Base-by-base conservation (phyloP, 768 basidiomycete genomes). In the Mycena galopus region DNA sequence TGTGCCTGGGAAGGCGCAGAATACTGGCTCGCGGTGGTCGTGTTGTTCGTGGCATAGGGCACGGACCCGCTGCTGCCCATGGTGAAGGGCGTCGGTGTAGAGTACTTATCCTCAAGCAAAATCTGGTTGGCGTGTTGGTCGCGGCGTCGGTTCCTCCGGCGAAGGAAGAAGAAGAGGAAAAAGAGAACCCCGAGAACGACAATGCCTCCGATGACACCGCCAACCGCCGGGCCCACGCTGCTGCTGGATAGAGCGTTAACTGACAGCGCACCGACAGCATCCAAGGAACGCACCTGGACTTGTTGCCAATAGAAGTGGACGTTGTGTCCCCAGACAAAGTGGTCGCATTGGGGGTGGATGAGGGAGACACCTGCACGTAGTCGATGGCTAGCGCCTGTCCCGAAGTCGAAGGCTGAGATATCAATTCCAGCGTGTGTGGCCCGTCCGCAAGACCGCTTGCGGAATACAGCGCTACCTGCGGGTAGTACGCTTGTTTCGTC, bases 341-440 rank as follows among this genome's bases (percentile, higher is more conserved):
- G 9, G 25, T 29, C n/a, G 7, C 19, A 2, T 17, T 44, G 9
- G 42, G 19, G 16, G 62, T 32, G 2, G 62, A 21, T 5, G 32
- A 11, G 16, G 67, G 59, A 9, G 56, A n/a, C 25, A 75, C 62
- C 33, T 70, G 55, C 0, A 51, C 69, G 33, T 27, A 73, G 42
- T 75, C 75, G 50, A 75, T 23, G 21, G 72, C 75, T 30, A 75
- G 25, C 3, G 67, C 3, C 59, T 73, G 72, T 7, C 72, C 72
- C 4, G 32, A 25, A 7, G 55, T 65, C 0, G 72, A 62, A 9
- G 72, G 72, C 56, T 70, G 37, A 0, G 75, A 60, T 6, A 29
- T 68, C 33, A 75, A 25, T 37, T 66, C 51, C 17, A 84, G 30
- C 39, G 77, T 77, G 64, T 84, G 77, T 4, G 53, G 30, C 6